These are phyloP conservation scores for Setomelanomma holmii DNA, from an alignment of 2,329 filamentous ascomycete genomes.

Conservation along the genomic window DNA sequence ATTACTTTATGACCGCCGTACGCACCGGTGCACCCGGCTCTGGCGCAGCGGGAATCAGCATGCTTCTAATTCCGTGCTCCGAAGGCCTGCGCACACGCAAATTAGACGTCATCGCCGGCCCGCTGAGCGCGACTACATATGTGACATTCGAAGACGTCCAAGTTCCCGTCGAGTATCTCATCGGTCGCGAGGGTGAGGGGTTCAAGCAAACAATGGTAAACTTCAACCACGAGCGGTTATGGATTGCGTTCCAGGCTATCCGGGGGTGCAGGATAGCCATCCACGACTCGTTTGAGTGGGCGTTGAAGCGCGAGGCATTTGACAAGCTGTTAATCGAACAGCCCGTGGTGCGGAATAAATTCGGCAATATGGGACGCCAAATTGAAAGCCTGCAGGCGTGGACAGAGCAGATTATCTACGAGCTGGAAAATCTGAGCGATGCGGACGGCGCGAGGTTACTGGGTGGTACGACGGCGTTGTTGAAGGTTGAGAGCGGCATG, in stretches of 20 bases:
- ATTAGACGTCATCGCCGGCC: constrained; percentile 30
- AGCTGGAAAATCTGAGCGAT: constrained; percentile 28
- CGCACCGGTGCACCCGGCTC: constrained; percentile 30
- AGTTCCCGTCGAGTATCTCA: constrained; percentile 37
- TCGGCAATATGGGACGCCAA: constrained; percentile 40
- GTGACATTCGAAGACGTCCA: constrained; percentile 44
- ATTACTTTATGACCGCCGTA: constrained; percentile 45
- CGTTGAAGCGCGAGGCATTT: constrained; percentile 40
- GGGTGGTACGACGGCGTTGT: constrained; percentile 31
- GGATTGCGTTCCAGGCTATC: constrained; percentile 40
- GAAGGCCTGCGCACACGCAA: constrained; percentile 32
- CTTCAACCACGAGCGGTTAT: constrained; percentile 45
- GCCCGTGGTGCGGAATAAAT: constrained; percentile 41
- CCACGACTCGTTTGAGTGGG: constrained; percentile 39
- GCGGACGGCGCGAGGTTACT: constrained; percentile 27
- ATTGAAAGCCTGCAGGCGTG: constrained; percentile 37
- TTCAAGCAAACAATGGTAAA: constrained; percentile 44
- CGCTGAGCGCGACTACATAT: constrained; percentile 33
- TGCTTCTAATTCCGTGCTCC: constrained; percentile 39
- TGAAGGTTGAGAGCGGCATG: constrained; percentile 35
- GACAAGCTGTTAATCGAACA: constrained; percentile 42
- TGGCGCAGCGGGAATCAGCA: constrained; percentile 38
- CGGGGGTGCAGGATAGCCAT: constrained; percentile 35
- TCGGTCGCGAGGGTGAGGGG: constrained; percentile 37
- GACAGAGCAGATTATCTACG: constrained; percentile 39